Base-by-base conservation (phyloP, 129 eudicot genomes). In the Flaveria linearis region DNA sequence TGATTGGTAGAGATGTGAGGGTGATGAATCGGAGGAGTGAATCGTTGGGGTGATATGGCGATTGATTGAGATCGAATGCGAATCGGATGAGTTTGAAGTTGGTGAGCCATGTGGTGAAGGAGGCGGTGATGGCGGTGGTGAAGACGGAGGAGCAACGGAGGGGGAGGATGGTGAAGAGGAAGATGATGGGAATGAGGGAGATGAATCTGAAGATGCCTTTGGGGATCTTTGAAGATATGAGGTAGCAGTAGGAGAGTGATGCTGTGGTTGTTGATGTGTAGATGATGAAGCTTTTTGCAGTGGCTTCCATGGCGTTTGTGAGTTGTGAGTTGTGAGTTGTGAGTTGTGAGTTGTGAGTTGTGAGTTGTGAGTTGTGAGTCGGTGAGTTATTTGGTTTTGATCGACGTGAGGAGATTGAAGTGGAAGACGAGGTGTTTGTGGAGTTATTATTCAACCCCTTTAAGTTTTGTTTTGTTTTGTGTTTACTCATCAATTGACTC, bases 161-260 rank as follows among this genome's bases (percentile, higher is more conserved):
- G 11, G 91, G 96, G 23, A 89, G 81, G 6, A 80, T 28, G 46
- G 85, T 51, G 78, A 82, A 84, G 74, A 87, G 25, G 74, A 1
- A 67, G 49, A 89, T 15, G 22, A 87, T 70, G 0, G 96, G 96
- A 4, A 81, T 39, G 18, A 89, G 77, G 18, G 89, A 89, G 28
- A 87, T 53, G 46, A 89, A 82, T 75, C 96, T 82, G 42, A n/a
- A 65, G 0, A 20, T 61, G 15, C 91, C 91, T 69, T 75, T 80
- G 4, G 78, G 89, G 39, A 89, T 22, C 49, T 76, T 85, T 45
- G 92, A 69, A 10, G 90, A 81, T 2, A 89, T 10, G 75, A 47
- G 83, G 57, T 80, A 80, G 83, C 86, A 85, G 57, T 85, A 89
- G 33, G 82, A 76, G 2, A 89, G 81, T 4, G 85, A 87, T 50